These are phyloP conservation scores for Peziza echinospora DNA, from an alignment of 495 filamentous ascomycete species.

Conservation along the genomic window DNA sequence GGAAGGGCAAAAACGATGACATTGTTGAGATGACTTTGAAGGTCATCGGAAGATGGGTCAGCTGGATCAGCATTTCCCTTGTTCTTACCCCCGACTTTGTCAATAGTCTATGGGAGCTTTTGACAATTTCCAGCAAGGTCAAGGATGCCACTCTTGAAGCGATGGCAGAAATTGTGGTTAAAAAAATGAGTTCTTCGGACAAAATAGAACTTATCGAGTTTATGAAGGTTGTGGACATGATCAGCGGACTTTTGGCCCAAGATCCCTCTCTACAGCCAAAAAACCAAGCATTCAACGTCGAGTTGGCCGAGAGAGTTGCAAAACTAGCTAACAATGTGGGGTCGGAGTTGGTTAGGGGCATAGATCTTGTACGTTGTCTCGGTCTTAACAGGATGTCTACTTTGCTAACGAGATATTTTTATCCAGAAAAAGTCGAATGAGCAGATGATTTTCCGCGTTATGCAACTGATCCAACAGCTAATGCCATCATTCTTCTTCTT, in stretches of 20 bases:
- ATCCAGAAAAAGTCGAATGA: constrained; percentile 30
- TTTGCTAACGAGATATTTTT: background rate
- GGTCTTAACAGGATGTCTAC: too few species aligned
- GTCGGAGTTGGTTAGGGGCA: constrained; percentile 59
- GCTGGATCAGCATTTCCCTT: constrained; percentile 90
- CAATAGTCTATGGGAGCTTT: constrained; percentile 57
- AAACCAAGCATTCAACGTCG: constrained; percentile 73
- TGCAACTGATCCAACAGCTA: constrained; percentile 57
- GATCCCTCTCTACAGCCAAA: constrained; percentile 59
- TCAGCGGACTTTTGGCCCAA: constrained; percentile 48
- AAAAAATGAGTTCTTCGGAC: constrained; percentile 87
- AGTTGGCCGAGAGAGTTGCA: constrained; percentile 80
- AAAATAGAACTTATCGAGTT: constrained; percentile 87
- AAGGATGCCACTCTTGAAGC: constrained; percentile 76
- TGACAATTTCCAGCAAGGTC: constrained; percentile 48
- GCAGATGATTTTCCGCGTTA: constrained; percentile 37
- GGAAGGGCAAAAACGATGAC: constrained; percentile 46
- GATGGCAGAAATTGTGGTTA: constrained; percentile 83
- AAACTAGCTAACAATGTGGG: constrained; percentile 87
- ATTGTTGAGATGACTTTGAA: constrained; percentile 73
- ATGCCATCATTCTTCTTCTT: constrained; percentile 69
- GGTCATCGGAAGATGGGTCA: constrained; percentile 82
- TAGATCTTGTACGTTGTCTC: too few species aligned
- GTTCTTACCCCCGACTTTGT: constrained; percentile 77
- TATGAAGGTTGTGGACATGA: constrained; percentile 62